Percentiles rank a stretch among this genome's conserved stretches.
phyloP scores from a whole-genome alignment of 2,329 filamentous ascomycete genomes.

The Aspergillus ruber region DNA sequence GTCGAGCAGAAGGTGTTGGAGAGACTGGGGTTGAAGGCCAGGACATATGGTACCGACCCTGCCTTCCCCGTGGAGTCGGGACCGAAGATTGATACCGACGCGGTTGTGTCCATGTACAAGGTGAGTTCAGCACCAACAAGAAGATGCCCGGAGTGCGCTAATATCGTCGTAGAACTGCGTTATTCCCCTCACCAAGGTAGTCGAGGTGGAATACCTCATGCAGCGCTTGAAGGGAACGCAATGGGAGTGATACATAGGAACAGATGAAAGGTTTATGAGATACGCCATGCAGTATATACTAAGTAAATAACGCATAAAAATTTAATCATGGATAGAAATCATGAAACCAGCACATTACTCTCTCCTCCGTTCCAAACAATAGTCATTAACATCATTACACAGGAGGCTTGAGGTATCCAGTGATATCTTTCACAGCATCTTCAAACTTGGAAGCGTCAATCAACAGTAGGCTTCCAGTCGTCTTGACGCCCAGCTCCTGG shows the following conservation, averaged over 20 bases:
- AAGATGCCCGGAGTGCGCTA: neutral
- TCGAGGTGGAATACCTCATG: conserved; percentile 98
- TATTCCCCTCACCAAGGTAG: conserved; percentile 94
- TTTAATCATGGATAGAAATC: conserved; percentile 1
- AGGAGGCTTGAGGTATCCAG: conserved; percentile 61
- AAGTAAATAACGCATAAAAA: neutral
- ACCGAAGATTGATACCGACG: conserved; percentile 83
- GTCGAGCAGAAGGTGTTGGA: conserved; percentile 92
- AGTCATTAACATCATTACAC: conserved; percentile 21
- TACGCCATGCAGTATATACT: conserved; percentile 1
- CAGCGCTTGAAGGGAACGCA: conserved; percentile 62
- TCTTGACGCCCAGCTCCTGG: conserved; percentile 82
- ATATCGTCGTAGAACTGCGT: conserved; percentile 56
- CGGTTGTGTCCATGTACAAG: conserved; percentile 81
- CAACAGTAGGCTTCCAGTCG: conserved; percentile 76
- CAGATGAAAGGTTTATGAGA: neutral
- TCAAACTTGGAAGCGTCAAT: conserved; percentile 75
- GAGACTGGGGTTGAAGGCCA: conserved; percentile 76
- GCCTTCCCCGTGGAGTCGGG: conserved; percentile 47
- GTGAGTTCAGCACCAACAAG: conserved; percentile 26
- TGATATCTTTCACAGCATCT: conserved; percentile 66
- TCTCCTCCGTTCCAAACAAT: neutral
- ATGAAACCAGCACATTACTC: conserved; percentile 3
- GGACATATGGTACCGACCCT: conserved; percentile 89
- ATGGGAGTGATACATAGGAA: conserved; percentile 34